Evolutionary conservation across 768 basidiomycete species (phyloP), one percentile per base, ranked within the genome.

Genomic region (Kwoniella europaea): DNA sequence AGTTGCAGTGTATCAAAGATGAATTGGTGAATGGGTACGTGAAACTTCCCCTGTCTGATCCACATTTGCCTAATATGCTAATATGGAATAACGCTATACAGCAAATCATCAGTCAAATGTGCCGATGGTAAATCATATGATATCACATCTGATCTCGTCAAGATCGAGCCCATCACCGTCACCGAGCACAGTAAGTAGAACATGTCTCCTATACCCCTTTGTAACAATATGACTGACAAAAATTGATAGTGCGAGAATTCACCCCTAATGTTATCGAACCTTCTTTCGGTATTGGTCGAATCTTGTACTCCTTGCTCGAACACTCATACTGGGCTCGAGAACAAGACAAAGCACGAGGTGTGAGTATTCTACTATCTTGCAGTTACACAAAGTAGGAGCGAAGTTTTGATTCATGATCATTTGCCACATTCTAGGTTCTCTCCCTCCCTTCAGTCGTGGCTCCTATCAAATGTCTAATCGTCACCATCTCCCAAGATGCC

Each of bases 191-290:
- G 96, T 86, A 50, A 72, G 86, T 78, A 10, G 44, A 44, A 16
- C 24, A 24, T 24, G 24, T 24, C 24, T 24, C 24, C 24, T 24
- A 24, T 24, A 24, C 24, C 24, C 24, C 24, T 24, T 24, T 24
- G 24, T 24, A 24, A 24, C 24, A 24, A 24, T 24, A 24, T 24
- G 24, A 24, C 24, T 24, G 24, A 24, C 24, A 24, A 24, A 24
- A 24, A 24, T 24, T 24, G n/a, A 75, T 80, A 97, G 94, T 93
- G 74, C 92, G 96, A 74, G 95, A 98, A 85, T 97, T 88, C 85
- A 93, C 90, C 66, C 97, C 96, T 46, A 98, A 98, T 84, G 97
- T 99, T 84, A 96, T 98, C 83, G 96, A 98, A 83, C 95, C 97
- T 24, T 99, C 97, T 4, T 97, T 98, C 84, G 96, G 97, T 70